Evolutionary conservation across 2,329 filamentous ascomycete species (phyloP), one percentile per base, ranked within the genome.

Genomic region (Aspergillus costaricaensis): DNA sequence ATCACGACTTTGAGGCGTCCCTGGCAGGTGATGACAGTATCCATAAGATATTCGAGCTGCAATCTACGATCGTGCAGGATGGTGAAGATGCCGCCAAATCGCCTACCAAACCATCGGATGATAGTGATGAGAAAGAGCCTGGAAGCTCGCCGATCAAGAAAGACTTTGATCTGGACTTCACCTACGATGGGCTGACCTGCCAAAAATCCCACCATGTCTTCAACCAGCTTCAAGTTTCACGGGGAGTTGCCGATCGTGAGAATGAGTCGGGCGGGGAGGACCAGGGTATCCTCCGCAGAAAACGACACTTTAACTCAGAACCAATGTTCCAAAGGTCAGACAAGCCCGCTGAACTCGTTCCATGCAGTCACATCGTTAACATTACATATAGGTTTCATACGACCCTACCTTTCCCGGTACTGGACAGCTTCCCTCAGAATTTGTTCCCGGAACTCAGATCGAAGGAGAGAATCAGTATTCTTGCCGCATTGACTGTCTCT

Each of bases 371-470:
- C 43, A 23, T 36, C 14, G 17, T 27, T 48, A 51, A 32, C 17
- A 9, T 19, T 2, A 17, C 14, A 48, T 19, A 23, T 64, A 79
- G 76, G 53, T 78, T 74, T 60, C 61, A 73, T 41, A 72, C 74
- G 32, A 65, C 72, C 19, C 81, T 94, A 7, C 79, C 84, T 1
- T 95, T 92, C 70, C 92, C 94, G 1, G 72, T 93, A 27, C 83
- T 96, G 36, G 88, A 95, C 71, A 96, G 92, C 73, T 97, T 91
- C 72, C 95, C 95, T 0, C 79, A 66, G n/a, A 68, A 80, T 30
- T 89, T 97, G 57, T 92, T 93, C 74, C 73, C 82, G 17, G 77
- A 81, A 55, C 73, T 54, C 23, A 68, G 82, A 60, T 61, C 70
- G 72, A 60, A 63, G 73, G 70, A 65, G 60, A 88, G 60, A 80